Base-by-base conservation (phyloP, 2,329 filamentous ascomycete genomes). In the Diaporthe sp. region DNA sequence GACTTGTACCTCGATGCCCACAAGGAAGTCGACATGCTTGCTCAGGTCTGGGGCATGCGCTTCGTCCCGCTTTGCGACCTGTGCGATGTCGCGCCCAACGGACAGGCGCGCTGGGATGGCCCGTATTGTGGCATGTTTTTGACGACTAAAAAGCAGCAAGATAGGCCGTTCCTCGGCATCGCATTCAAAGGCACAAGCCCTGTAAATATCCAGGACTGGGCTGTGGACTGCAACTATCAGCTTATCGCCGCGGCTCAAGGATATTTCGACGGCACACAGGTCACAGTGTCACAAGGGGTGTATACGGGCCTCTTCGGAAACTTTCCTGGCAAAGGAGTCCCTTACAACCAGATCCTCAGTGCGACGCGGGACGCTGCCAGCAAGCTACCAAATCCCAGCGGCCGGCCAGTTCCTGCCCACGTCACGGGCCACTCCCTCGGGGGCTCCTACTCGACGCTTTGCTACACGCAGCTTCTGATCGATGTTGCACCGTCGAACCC, bases 391-490 rank as follows among this genome's bases (percentile, higher is more conserved):
- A 65, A 49, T 42, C 49, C 42, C 0, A 65, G 25, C 42, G 25
- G 42, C 17, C 17, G 8, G 39, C 15, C 61, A 4, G 42, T 65
- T 4, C 42, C 42, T 22, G 42, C 20, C n/a, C 61, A 65, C 61
- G 61, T 49, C 61, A 65, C 61, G 13, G 61, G 61, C 39, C 61
- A 65, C 25, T 65, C 61, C 25, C 61, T 65, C 12, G 61, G 61
- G 0, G 61, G 42, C 42, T 65, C 61, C 7, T 65, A 65, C 42
- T 65, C 61, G 42, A 47, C 61, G 5, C 42, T 65, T 10, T 65
- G 61, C 17, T 65, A 65, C 28, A 31, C 61, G 22, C 61, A 65
- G 28, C 61, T 65, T 0, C 61, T 65, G 17, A 34, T 49, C 25
- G 61, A 65, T 4, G 61, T 65, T 12, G 42, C 61, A 12, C 61